A percentile compares a stretch with the other conserved stretches of the same genome.
Conservation (phyloP, 2,329 filamentous ascomycete species). For the Sarocladium strictum region DNA sequence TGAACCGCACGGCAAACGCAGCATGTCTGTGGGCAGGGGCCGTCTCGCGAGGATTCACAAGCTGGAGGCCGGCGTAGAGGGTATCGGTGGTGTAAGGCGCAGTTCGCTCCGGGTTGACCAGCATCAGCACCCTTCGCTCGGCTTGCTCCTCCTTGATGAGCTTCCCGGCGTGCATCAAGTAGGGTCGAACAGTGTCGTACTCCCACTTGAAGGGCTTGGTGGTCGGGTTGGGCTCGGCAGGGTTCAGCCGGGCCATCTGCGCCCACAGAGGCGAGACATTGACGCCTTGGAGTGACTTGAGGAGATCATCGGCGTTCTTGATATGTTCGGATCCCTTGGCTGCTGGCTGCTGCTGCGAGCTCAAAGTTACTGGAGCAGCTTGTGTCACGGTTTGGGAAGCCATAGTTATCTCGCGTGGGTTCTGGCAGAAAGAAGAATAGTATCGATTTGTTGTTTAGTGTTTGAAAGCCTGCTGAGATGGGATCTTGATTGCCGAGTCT, state of each 20-base stretch:
- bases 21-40: conserved; percentile 47
- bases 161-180: conserved; percentile 21
- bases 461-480: too few relatives aligned
- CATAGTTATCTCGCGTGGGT: neutral
- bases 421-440: neutral
- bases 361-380: neutral
- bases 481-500: too few relatives aligned
- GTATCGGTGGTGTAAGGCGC: conserved; percentile 50
- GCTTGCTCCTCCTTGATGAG: conserved; percentile 27
- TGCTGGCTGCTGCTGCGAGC: neutral
- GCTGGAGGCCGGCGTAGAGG: conserved; percentile 47
- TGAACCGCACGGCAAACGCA: conserved; percentile 48
- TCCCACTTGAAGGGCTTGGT: neutral
- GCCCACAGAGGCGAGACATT: neutral
- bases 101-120: conserved; percentile 26
- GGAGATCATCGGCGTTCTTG: neutral
- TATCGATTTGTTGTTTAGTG: neutral
- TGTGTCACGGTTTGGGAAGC: neutral
- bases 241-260: neutral
- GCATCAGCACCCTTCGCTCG: conserved; percentile 31
- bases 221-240: neutral
- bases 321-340: neutral
- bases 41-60: conserved; percentile 47
- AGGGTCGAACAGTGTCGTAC: conserved; percentile 21
- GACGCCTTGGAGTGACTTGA: neutral